Base-by-base conservation (phyloP, 306 rosid species). In the Quillaja saponaria region DNA sequence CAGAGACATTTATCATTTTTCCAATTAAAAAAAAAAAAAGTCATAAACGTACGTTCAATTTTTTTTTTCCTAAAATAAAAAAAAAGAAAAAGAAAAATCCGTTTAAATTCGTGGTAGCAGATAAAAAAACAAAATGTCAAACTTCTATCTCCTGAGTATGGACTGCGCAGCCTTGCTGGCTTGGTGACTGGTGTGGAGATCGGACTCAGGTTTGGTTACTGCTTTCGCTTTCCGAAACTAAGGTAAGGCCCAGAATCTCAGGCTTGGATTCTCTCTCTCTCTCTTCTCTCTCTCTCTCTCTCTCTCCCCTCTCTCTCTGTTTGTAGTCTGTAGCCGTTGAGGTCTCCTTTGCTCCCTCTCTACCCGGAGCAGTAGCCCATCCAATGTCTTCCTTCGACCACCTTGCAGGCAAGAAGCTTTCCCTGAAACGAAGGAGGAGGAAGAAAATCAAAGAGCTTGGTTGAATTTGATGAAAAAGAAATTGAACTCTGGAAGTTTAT, bases 121-220 rank as follows among this genome's bases (percentile, higher is more conserved):
- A n/a, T n/a, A n/a, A n/a, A n/a, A n/a, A n/a, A n/a, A n/a, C n/a
- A n/a, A n/a, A n/a, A n/a, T n/a, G n/a, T n/a, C n/a, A n/a, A n/a
- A n/a, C n/a, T n/a, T n/a, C n/a, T n/a, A n/a, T n/a, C n/a, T n/a
- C n/a, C n/a, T n/a, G n/a, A n/a, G n/a, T n/a, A n/a, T n/a, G n/a
- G n/a, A n/a, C n/a, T n/a, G n/a, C n/a, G n/a, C n/a, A n/a, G n/a
- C n/a, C 40, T 37, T 5, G 40, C 34, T 63, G 82, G 64, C 34
- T 69, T 63, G 78, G 80, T 7, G 49, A 54, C 55, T 64, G 76
- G 79, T 70, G 78, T 63, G 82, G 80, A 73, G 66, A 1, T 40
- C 55, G 75, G 75, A 61, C 45, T 51, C 68, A 82, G 96, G 90
- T 64, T 85, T 76, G 92, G 90, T 35, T 44, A 42, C 69, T 35